Evolutionary conservation across 202 grass and related monocot genomes (phyloP), one percentile per base, ranked within the genome.

Genomic region (Setaria viridis): DNA sequence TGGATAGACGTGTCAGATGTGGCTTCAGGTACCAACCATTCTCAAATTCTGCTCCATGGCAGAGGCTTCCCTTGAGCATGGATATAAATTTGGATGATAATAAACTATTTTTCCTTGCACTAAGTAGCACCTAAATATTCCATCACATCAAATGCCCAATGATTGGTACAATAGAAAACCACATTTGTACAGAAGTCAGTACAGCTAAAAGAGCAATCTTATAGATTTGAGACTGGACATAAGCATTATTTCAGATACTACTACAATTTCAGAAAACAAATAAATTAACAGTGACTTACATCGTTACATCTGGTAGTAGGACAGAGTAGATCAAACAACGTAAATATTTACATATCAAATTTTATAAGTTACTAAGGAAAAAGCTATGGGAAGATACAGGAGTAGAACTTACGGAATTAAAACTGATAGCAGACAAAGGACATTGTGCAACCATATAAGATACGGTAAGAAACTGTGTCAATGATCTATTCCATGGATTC

Each of bases 311-410:
- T 60, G n/a, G n/a, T 69, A 41, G 39, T 41, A 69, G 74, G 37
- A 50, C 41, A 57, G 56, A 80, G 32, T 60, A 74, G 1, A 9
- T 15, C 57, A 73, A 67, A 76, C 13, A 29, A 32, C 42, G 42
- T 70, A 68, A 70, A 53, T 71, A 85, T 76, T 48, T 54, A 83
- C n/a, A 77, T 62, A n/a, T 9, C 30, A 69, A 41, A 72, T 11
- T 19, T 73, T 17, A 33, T 58, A 60, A 58, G 20, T 75, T 43
- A 67, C 67, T 54, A 74, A 25, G 32, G 6, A n/a, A 67, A 84
- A 15, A 49, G 73, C 46, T 33, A 59, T 58, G 39, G 19, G 74
- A 72, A 85, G 41, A 66, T 58, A 88, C 17, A 12, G 66, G 19
- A 4, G 9, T 19, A 47, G 3, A 35, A 20, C 6, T 29, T 60